Evolutionary conservation across 768 basidiomycete genomes (phyloP).

Genomic region (Agaricus sinodeliciosus): DNA sequence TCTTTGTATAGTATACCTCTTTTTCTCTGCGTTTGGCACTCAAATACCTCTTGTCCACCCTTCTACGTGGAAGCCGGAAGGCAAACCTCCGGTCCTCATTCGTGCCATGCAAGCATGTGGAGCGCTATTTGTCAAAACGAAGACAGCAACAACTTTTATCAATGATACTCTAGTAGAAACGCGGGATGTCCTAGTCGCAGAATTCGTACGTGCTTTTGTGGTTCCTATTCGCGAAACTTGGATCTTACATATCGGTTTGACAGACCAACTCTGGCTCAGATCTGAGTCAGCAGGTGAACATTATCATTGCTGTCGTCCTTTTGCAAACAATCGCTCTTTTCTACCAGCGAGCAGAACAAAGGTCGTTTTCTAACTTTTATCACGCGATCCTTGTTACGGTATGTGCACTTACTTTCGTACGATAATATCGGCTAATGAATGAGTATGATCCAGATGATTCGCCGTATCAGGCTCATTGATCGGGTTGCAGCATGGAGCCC

Average conservation of each 20-base stretch:
- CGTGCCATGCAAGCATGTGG: constrained; percentile 57
- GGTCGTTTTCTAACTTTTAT: constrained; percentile 44
- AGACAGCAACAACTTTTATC: constrained; percentile 43
- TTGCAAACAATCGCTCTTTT: constrained; percentile 53
- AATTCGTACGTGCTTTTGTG: constrained; percentile 40
- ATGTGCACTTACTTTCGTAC: constrained; percentile 11
- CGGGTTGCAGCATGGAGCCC: constrained; percentile 38
- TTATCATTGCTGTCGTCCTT: constrained; percentile 43
- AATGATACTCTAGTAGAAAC: constrained; percentile 33
- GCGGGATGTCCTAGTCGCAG: constrained; percentile 43
- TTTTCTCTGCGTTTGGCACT: constrained; percentile 44
- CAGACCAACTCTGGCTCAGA: constrained; percentile 12
- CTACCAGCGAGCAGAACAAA: constrained; percentile 42
- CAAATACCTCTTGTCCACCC: constrained; percentile 54
- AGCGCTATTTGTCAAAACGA: constrained; percentile 48
- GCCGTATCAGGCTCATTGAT: constrained; percentile 37
- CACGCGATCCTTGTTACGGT: constrained; percentile 59
- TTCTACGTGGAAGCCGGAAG: constrained; percentile 44
- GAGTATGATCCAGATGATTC: constrained; percentile 34
- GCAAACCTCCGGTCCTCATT: constrained; percentile 43
- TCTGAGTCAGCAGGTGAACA: constrained; percentile 11
- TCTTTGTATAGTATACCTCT: constrained; percentile 36
- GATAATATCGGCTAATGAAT: neutral
- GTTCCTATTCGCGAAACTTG: neutral
- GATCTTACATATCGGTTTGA: neutral